Evolutionary conservation across 306 rosid species (phyloP).

Genomic region (Dicorynia guianensis): DNA sequence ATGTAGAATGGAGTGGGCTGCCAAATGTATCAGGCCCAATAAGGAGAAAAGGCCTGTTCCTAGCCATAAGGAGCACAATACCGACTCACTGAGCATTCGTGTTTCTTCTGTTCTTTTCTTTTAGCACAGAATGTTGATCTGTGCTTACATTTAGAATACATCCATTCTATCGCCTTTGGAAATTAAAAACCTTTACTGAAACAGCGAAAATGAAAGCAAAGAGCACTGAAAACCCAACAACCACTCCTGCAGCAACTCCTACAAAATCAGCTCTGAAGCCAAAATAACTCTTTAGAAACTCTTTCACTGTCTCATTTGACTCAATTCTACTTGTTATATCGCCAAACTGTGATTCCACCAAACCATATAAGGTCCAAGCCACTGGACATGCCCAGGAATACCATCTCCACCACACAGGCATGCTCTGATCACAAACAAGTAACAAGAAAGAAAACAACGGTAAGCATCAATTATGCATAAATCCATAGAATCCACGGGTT

Average conservation of each 20-base stretch:
- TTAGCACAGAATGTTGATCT: neutral
- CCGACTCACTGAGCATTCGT: neutral
- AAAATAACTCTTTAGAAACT: constrained; percentile 47
- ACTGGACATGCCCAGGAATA: constrained; percentile 74
- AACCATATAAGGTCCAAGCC: constrained; percentile 75
- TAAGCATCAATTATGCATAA: neutral
- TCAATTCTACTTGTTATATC: constrained; percentile 47
- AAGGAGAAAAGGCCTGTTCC: too few species aligned
- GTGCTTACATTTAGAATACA: neutral
- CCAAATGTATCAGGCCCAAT: too few species aligned
- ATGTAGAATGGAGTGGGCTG: too few species aligned
- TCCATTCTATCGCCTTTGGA: constrained; percentile 52
- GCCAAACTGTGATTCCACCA: constrained; percentile 68
- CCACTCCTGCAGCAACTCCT: constrained; percentile 43
- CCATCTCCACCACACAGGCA: constrained; percentile 91
- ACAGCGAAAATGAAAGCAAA: constrained; percentile 55
- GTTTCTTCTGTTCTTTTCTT: neutral
- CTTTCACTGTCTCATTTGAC: constrained; percentile 38
- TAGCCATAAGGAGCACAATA: neutral
- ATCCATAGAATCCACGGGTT: neutral
- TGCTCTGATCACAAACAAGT: constrained; percentile 38
- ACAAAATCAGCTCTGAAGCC: constrained; percentile 56
- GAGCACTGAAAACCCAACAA: constrained; percentile 46
- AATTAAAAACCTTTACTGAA: constrained; percentile 51
- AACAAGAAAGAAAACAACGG: neutral